Percentiles rank a stretch among this genome's conserved stretches.
These are phyloP conservation scores for Russula ochroleuca DNA, from an alignment of 768 basidiomycete genomes.

Conservation along the genomic window DNA sequence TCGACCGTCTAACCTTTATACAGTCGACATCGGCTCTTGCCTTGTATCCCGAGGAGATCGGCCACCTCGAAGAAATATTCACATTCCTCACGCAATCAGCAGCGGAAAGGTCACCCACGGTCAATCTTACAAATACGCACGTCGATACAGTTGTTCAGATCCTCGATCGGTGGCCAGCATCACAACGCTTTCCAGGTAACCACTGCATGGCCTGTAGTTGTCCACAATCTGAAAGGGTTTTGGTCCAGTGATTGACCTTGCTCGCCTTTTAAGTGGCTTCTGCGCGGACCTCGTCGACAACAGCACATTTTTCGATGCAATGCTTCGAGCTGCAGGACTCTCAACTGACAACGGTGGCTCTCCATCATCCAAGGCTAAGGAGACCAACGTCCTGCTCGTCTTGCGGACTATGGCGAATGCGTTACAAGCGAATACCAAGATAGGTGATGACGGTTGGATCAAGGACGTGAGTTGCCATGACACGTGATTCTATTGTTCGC, in stretches of 20 bases:
- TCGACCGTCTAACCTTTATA: constrained; percentile 1
- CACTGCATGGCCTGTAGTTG: neutral
- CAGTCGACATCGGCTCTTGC: constrained; percentile 71
- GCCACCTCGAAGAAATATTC: constrained; percentile 58
- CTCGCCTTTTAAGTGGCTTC: constrained; percentile 67
- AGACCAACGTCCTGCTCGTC: constrained; percentile 80
- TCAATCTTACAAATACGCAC: constrained; percentile 44
- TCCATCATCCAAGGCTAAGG: constrained; percentile 64
- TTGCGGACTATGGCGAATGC: constrained; percentile 77
- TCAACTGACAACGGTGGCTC: constrained; percentile 44
- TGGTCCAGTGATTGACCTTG: constrained; percentile 73
- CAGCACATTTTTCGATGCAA: constrained; percentile 51
- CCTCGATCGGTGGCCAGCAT: constrained; percentile 68
- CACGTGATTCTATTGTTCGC: neutral
- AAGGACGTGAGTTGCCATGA: constrained; percentile 40
- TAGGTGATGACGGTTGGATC: constrained; percentile 49
- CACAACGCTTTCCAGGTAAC: constrained; percentile 69
- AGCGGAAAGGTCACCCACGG: constrained; percentile 35
- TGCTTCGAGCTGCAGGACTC: constrained; percentile 73
- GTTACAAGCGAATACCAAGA: constrained; percentile 52
- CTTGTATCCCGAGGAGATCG: constrained; percentile 61
- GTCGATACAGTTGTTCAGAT: constrained; percentile 59
- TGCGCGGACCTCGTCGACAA: constrained; percentile 49
- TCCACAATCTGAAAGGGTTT: constrained; percentile 4
- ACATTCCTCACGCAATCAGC: constrained; percentile 51